Conservation (phyloP, 495 filamentous ascomycete genomes). For the Barbatosphaeria neglecta region DNA sequence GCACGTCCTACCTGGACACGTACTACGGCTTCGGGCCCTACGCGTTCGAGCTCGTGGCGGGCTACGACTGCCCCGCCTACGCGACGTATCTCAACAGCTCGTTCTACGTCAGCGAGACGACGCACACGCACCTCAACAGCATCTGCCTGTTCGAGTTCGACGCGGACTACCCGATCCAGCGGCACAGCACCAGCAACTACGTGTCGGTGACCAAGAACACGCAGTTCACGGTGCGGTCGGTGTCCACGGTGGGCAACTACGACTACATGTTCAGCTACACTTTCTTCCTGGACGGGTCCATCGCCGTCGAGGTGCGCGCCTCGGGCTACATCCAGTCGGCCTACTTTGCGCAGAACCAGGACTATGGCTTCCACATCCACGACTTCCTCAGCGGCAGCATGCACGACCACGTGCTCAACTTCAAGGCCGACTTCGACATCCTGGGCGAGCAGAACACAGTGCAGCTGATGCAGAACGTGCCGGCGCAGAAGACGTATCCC, state of each 20-base stretch:
- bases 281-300: slow-evolving; percentile 42
- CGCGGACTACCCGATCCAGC: slow-evolving; percentile 30
- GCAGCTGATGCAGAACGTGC: slow-evolving; percentile 26
- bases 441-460: slow-evolving; percentile 38
- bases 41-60: slow-evolving; percentile 33
- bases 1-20: slow-evolving; percentile 31
- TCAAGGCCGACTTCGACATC: slow-evolving; percentile 46
- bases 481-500: slow-evolving; percentile 19
- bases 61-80: slow-evolving; percentile 41
- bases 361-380: slow-evolving; percentile 47
- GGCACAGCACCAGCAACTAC: slow-evolving; percentile 25
- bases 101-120: slow-evolving; percentile 25
- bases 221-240: slow-evolving; percentile 28
- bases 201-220: slow-evolving; percentile 32
- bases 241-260: slow-evolving; percentile 40
- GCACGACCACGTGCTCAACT: slow-evolving; percentile 51
- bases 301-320: slow-evolving; percentile 42
- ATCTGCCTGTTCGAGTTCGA: slow-evolving; percentile 42
- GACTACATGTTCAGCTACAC: slow-evolving; percentile 23
- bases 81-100: slow-evolving; percentile 32
- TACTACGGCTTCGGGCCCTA: slow-evolving; percentile 37
- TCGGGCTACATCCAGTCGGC: slow-evolving; percentile 44
- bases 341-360: slow-evolving; percentile 38
- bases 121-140: slow-evolving; percentile 27
- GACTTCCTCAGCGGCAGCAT: slow-evolving; percentile 40